Evolutionary conservation across 108 stramenopile species (phyloP).

Genomic region (Aurantiochytrium sp.): DNA sequence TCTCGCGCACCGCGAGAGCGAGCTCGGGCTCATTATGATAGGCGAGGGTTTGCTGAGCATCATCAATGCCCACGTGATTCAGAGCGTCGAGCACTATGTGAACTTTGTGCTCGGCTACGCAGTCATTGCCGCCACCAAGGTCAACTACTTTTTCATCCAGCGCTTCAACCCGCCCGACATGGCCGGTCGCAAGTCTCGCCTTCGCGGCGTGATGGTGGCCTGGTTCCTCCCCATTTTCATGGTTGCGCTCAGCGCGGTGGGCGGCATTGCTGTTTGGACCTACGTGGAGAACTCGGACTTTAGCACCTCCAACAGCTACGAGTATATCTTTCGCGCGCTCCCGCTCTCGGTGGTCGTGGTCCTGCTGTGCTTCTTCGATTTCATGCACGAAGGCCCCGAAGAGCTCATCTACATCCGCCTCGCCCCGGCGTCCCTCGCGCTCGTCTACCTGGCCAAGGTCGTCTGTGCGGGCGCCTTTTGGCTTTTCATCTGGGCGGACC

Average conservation of each 20-base stretch:
- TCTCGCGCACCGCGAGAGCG: not conserved
- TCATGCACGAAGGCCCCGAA: not conserved
- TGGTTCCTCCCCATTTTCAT: not conserved
- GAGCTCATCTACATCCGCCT: not conserved
- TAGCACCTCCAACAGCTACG: not conserved
- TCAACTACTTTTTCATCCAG: not conserved
- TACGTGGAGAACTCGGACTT: not conserved
- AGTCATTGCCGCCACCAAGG: not conserved
- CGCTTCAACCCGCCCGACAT: not conserved
- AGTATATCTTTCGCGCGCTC: not conserved
- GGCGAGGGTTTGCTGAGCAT: not conserved
- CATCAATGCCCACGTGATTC: not conserved
- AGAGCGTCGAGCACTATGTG: not conserved
- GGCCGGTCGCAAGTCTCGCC: not conserved
- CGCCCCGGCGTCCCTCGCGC: not conserved
- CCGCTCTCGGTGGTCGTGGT: not conserved
- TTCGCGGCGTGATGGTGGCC: not conserved
- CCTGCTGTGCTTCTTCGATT: slow-evolving; percentile 4
- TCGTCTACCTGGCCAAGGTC: not conserved
- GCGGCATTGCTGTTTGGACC: slow-evolving; percentile 25
- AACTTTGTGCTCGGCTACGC: not conserved
- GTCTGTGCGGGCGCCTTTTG: not conserved
- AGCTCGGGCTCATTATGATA: slow-evolving; percentile 20
- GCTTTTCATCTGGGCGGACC: not conserved
- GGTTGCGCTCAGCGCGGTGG: not conserved